phyloP scores from a whole-genome alignment of 495 filamentous ascomycete species.

The Thozetella sp. region DNA sequence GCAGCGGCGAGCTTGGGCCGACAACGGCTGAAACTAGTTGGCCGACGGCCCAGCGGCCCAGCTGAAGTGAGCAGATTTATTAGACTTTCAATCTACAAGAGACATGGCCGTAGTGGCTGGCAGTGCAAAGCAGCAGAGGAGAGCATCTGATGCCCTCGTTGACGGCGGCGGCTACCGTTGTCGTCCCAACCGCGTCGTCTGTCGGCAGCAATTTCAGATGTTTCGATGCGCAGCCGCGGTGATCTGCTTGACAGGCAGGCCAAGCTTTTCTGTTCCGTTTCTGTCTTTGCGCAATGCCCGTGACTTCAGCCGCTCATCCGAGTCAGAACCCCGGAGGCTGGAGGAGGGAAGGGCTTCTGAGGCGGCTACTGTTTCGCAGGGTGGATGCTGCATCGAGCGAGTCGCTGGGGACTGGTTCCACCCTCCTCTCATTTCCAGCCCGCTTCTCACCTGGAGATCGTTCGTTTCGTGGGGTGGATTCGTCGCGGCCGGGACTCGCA shows the following conservation, averaged over 20 bases:
- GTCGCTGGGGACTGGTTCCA: background rate
- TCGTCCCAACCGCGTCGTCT: background rate
- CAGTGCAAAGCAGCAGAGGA: too few relatives aligned
- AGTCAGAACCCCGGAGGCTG: background rate
- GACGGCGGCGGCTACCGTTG: too few relatives aligned
- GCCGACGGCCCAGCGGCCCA: too few relatives aligned
- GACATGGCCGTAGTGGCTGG: too few relatives aligned
- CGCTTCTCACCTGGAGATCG: background rate
- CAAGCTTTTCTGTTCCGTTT: conserved; percentile 2
- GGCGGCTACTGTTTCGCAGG: background rate
- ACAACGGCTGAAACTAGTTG: too few relatives aligned
- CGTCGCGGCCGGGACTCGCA: background rate
- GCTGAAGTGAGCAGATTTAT: too few relatives aligned
- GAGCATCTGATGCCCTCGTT: too few relatives aligned
- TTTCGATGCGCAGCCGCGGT: background rate
- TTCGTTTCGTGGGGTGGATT: background rate
- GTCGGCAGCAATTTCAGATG: background rate
- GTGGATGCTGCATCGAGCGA: background rate
- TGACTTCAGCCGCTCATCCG: too few relatives aligned
- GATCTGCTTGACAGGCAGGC: background rate
- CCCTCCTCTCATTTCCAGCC: conserved; percentile 1
- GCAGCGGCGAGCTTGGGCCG: too few relatives aligned
- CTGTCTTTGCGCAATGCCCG: background rate
- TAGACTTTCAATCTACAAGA: too few relatives aligned
- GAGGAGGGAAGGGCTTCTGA: background rate